Evolutionary conservation across 2,329 filamentous ascomycete genomes (phyloP).

Genomic region (Fusarium papillatum): DNA sequence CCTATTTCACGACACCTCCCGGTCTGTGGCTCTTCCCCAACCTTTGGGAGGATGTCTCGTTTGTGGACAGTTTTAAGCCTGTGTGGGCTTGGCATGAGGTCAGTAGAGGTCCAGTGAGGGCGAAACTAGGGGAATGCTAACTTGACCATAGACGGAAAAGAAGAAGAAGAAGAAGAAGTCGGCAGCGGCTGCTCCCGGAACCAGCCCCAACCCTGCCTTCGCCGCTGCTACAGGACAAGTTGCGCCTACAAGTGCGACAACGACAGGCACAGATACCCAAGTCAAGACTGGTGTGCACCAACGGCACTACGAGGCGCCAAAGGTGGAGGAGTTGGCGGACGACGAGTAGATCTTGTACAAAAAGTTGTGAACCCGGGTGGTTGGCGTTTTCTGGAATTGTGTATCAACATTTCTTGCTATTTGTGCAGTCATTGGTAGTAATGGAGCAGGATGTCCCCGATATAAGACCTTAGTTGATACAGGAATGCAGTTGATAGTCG

Average conservation of each 20-base stretch:
- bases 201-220: constrained; percentile 57
- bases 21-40: constrained; percentile 99
- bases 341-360: constrained; percentile 55
- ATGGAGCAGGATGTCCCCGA: constrained; percentile 24
- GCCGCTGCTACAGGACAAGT: constrained; percentile 67
- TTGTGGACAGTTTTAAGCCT: constrained; percentile 96
- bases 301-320: constrained; percentile 63
- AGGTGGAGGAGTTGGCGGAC: constrained; percentile 66
- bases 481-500: background rate
- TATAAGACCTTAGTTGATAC: background rate
- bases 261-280: constrained; percentile 69
- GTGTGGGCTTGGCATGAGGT: constrained; percentile 99
- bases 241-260: constrained; percentile 66
- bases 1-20: constrained; percentile 86
- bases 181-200: constrained; percentile 52
- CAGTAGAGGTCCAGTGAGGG: constrained; percentile 46
- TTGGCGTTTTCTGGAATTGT: constrained; percentile 43
- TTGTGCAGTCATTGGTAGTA: constrained; percentile 26
- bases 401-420: constrained; percentile 38
- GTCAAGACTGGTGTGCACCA: constrained; percentile 60
- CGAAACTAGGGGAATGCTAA: constrained; percentile 31
- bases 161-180: constrained; percentile 71
- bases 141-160: constrained; percentile 47
- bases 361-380: constrained; percentile 21
- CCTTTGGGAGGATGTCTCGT: constrained; percentile 97